Evolutionary conservation across 2,329 filamentous ascomycete species (phyloP), one percentile per base, ranked within the genome.

Genomic region (Chaetothyriales sp.): DNA sequence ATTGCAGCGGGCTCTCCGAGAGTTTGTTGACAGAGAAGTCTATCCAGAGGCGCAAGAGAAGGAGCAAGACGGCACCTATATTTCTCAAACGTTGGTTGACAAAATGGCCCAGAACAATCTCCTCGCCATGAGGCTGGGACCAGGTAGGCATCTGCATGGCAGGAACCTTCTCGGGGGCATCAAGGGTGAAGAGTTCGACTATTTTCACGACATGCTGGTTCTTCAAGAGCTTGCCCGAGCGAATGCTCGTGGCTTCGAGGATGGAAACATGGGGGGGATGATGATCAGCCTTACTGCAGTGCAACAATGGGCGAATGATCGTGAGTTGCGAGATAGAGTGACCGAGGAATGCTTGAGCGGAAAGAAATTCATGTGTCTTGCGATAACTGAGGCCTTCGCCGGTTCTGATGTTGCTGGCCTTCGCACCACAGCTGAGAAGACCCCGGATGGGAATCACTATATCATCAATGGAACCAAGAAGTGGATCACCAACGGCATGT

Each of bases 171-270:
- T 81, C 0, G 82, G 81, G 1, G 76, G 75, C 0, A 65, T 83
- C 2, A 78, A 84, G 62, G 77, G 86, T 2, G 83, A 87, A 60
- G 81, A 88, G 18, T 88, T 81, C 67, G 83, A 86, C 60, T 80
- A 81, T 56, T 71, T 86, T n/a, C 83, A 88, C 61, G 78, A 75
- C 0, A 70, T 80, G 53, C 86, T 88, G 47, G 86, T 81, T 59
- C 68, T 69, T 2, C 83, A 87, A 60, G 84, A 86, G 75, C 78
- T 87, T 73, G 69, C 74, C 8, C 74, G 82, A 15, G 76, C 73
- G 1, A 86, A 83, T 64, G 80, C 83, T 25, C 72, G 85, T 60
- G 87, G 86, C 1, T 94, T 92, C 68, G 81, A 86, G 65, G 87
- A 94, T 64, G 87, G 86, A 2, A 84, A 84, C 12, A 70, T 86